Evolutionary conservation across 148 eudicot species (phyloP).

Genomic region (Camellia granthamiana): DNA sequence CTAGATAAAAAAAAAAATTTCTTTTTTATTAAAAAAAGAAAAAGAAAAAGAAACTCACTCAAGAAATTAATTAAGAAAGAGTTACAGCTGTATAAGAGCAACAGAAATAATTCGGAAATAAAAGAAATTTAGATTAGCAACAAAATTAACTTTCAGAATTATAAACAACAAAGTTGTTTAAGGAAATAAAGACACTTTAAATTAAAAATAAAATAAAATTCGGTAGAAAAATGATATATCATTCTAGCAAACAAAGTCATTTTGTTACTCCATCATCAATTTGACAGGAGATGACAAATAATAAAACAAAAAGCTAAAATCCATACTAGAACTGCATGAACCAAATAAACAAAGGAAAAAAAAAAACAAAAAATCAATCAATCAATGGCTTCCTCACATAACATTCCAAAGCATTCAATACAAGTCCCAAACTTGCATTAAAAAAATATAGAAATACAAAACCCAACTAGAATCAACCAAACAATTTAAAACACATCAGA

Average conservation of each 20-base stretch:
- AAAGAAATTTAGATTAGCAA: background rate
- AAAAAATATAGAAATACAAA: too few relatives aligned
- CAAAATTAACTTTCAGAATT: background rate
- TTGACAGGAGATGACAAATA: background rate
- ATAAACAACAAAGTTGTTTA: background rate
- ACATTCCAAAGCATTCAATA: too few relatives aligned
- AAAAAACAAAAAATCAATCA: background rate
- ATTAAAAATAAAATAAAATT: background rate
- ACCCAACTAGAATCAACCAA: too few relatives aligned
- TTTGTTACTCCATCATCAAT: background rate
- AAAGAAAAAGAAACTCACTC: background rate
- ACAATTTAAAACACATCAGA: too few relatives aligned
- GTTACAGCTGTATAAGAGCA: background rate
- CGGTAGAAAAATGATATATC: background rate
- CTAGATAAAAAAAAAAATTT: too few relatives aligned
- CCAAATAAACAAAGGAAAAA: background rate
- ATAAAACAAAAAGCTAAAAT: background rate
- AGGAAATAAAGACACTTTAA: too few relatives aligned
- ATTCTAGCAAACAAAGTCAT: background rate
- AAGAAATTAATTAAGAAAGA: background rate
- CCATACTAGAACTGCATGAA: background rate
- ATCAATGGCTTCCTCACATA: background rate
- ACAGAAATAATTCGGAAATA: too few relatives aligned
- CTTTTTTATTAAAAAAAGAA: too few relatives aligned
- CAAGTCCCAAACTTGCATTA: too few relatives aligned